These are phyloP conservation scores for Kazachstania africana DNA, from an alignment of 805 yeast genomes.

Conservation along the genomic window DNA sequence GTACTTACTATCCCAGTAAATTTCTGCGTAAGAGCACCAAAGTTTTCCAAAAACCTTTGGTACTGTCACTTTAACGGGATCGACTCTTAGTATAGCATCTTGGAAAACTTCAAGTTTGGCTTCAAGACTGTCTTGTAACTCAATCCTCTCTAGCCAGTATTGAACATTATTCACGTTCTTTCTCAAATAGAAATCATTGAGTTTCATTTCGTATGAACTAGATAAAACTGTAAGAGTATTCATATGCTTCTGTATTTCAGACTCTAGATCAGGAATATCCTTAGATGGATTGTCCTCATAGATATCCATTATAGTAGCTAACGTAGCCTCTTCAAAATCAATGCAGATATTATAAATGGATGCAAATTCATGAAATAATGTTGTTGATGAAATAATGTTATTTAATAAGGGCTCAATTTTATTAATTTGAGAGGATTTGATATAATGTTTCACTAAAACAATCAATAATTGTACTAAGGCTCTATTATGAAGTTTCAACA, in stretches of 20 bases:
- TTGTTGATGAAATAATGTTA: constrained; percentile 27
- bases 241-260: constrained; percentile 33
- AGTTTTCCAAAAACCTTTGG: constrained; percentile 40
- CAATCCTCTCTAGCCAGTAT: constrained; percentile 58
- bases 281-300: no score
- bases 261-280: constrained; percentile 17
- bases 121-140: constrained; percentile 30
- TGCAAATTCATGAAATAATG: constrained; percentile 51
- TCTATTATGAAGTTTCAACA: not conserved
- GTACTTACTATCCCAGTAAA: constrained; percentile 49
- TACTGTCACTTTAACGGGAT: constrained; percentile 38
- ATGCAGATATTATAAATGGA: constrained; percentile 49
- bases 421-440: not conserved
- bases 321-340: constrained; percentile 33
- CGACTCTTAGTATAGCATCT: constrained; percentile 52
- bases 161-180: constrained; percentile 50
- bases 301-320: constrained; percentile 4
- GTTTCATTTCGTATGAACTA: constrained; percentile 40
- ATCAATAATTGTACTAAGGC: no score
- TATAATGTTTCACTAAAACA: constrained; percentile 4
- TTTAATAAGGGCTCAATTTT: not conserved
- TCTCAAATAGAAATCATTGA: constrained; percentile 57
- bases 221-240: constrained; percentile 42
- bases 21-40: constrained; percentile 60
- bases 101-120: constrained; percentile 40